Evolutionary conservation across 148 eudicot genomes (phyloP).

Genomic region (Suaeda aralocaspica): DNA sequence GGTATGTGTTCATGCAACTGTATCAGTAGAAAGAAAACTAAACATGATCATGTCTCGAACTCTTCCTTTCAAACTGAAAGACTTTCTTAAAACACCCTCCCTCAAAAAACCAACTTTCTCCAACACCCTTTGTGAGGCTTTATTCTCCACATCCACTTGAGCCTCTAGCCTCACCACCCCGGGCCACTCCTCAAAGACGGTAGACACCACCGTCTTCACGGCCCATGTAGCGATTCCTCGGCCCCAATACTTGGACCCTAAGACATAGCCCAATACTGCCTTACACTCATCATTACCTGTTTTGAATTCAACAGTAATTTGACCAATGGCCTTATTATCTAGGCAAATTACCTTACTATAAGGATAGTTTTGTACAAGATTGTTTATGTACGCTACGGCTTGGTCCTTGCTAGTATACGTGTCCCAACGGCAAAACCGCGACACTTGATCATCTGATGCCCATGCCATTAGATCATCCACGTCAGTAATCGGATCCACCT

Average conservation of each 20-base stretch:
- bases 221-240: conserved; percentile 46
- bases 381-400: conserved; percentile 32
- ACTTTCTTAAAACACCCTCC: conserved; percentile 51
- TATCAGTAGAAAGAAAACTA: conserved; percentile 41
- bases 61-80: conserved; percentile 30
- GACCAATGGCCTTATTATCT: conserved; percentile 34
- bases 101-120: conserved; percentile 50
- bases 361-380: conserved; percentile 36
- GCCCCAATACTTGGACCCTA: conserved; percentile 43
- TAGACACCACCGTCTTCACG: conserved; percentile 35
- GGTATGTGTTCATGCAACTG: too few species aligned
- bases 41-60: conserved; percentile 36
- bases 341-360: conserved; percentile 44
- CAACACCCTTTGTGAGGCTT: conserved; percentile 51
- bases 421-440: conserved; percentile 18
- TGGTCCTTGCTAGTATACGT: conserved; percentile 25
- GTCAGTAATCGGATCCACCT: conserved; percentile 7
- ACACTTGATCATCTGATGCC: conserved; percentile 26
- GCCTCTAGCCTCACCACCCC: conserved; percentile 48
- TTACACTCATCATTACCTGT: conserved; percentile 31
- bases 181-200: conserved; percentile 38
- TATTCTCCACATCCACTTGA: conserved; percentile 40
- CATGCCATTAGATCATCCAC: conserved; percentile 29
- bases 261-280: conserved; percentile 40
- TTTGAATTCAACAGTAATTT: conserved; percentile 24